Conservation (phyloP, 495 filamentous ascomycete species). For the Apodospora peruviana region DNA sequence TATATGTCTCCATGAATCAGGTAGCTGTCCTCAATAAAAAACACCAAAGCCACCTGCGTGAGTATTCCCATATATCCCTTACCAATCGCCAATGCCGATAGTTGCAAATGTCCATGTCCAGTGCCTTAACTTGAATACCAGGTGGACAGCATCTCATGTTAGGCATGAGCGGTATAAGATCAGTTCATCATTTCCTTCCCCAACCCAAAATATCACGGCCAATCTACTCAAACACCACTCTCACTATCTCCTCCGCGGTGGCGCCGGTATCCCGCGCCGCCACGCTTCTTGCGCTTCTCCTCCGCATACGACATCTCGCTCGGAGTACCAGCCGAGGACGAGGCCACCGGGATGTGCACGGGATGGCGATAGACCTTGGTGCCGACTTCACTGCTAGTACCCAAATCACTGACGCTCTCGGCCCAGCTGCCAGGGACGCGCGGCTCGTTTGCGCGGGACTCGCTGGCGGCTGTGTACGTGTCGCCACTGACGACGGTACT, state of each 20-base stretch:
- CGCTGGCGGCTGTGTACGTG: too few species aligned
- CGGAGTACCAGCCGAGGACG: not conserved
- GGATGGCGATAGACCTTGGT: conserved; percentile 78
- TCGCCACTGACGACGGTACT: conserved; percentile 3
- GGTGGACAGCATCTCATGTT: too few species aligned
- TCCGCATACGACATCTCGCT: conserved; percentile 27
- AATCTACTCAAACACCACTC: conserved; percentile 1
- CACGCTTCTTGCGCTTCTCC: conserved; percentile 29
- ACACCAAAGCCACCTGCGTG: too few species aligned
- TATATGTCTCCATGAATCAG: too few species aligned
- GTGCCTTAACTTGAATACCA: too few species aligned
- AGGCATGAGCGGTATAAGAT: too few species aligned
- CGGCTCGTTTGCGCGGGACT: conserved; percentile 9
- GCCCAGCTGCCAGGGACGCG: conserved; percentile 47
- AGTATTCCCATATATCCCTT: too few species aligned
- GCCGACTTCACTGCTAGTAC: conserved; percentile 56
- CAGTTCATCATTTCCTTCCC: too few species aligned
- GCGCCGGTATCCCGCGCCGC: conserved; percentile 18
- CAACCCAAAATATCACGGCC: too few species aligned
- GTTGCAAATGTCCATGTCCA: too few species aligned
- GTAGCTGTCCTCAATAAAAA: too few species aligned
- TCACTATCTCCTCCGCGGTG: conserved; percentile 3
- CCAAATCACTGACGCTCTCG: conserved; percentile 45
- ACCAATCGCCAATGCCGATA: too few species aligned
- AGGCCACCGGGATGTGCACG: conserved; percentile 57